Conservation (phyloP, 345 rosid species). For the Alliaria petiolata region DNA sequence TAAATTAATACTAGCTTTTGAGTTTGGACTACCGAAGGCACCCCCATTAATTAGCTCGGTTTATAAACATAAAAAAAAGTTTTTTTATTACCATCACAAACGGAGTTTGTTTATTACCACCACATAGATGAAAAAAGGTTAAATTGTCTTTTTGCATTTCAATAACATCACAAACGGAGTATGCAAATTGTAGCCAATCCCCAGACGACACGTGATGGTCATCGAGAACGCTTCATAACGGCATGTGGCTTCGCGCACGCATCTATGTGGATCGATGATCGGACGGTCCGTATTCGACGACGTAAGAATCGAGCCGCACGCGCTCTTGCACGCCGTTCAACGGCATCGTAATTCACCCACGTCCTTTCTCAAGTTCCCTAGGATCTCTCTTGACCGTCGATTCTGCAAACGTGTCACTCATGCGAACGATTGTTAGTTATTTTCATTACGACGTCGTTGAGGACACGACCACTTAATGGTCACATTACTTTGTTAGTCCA, state of each 20-base stretch:
- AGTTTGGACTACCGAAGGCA: slow-evolving; percentile 18
- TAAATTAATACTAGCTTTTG: slow-evolving; percentile 19
- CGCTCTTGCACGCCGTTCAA: slow-evolving; percentile 42
- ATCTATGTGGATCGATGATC: slow-evolving; percentile 43
- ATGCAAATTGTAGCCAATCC: slow-evolving; percentile 21
- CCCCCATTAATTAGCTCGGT: slow-evolving; percentile 11
- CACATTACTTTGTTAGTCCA: background rate
- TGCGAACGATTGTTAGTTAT: background rate
- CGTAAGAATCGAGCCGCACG: slow-evolving; percentile 53
- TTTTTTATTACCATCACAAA: background rate
- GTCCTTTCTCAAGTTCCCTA: slow-evolving; percentile 40
- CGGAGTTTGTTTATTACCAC: background rate
- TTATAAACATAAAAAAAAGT: background rate
- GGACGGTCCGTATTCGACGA: slow-evolving; percentile 32
- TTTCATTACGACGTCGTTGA: slow-evolving; percentile 9
- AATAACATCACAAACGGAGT: slow-evolving; percentile 19
- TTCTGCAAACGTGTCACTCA: slow-evolving; percentile 15
- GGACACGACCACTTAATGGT: background rate
- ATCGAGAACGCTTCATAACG: slow-evolving; percentile 21
- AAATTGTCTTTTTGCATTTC: slow-evolving; percentile 10
- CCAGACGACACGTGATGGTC: slow-evolving; percentile 31
- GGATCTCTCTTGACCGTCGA: slow-evolving; percentile 32
- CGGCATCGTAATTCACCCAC: slow-evolving; percentile 46
- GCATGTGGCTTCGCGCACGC: slow-evolving; percentile 36
- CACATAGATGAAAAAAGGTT: background rate